Conservation (phyloP, 768 basidiomycete species). For the Auricularia auricula-judae region DNA sequence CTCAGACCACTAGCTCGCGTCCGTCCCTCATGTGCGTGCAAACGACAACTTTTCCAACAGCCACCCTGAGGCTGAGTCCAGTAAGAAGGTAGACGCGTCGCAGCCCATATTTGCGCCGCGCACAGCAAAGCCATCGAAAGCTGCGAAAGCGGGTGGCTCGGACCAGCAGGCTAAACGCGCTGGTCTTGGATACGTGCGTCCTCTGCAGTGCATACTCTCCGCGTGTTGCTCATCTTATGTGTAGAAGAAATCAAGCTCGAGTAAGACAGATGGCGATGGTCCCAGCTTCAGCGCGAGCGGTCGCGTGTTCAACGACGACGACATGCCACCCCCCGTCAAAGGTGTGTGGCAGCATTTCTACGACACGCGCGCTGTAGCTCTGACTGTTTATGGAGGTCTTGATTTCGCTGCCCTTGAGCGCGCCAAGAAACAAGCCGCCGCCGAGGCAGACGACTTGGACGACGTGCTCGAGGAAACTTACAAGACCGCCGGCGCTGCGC, state of each 20-base stretch:
- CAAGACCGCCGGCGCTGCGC: constrained; percentile 26
- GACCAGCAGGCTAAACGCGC: neutral
- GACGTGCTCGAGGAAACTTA: constrained; percentile 74
- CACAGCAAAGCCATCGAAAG: constrained; percentile 49
- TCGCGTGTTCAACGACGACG: constrained; percentile 50
- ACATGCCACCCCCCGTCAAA: constrained; percentile 29
- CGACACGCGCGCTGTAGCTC: constrained; percentile 81
- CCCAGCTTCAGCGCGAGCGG: neutral
- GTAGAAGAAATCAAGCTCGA: neutral
- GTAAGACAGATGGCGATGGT: neutral
- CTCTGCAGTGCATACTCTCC: neutral
- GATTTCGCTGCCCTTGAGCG: constrained; percentile 81
- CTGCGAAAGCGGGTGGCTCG: constrained; percentile 10
- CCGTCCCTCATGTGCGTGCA: neutral
- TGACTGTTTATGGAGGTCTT: constrained; percentile 83
- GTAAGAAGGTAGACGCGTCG: constrained; percentile 38
- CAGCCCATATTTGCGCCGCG: constrained; percentile 72
- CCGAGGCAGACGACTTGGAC: constrained; percentile 50
- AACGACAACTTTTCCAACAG: neutral
- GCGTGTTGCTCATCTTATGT: constrained; percentile 14
- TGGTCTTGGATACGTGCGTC: neutral
- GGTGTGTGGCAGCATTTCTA: constrained; percentile 1
- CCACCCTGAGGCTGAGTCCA: constrained; percentile 10
- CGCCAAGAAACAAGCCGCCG: constrained; percentile 53
- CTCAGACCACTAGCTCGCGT: neutral